Base-by-base conservation (phyloP, 306 rosid species). In the Prunus padus region DNA sequence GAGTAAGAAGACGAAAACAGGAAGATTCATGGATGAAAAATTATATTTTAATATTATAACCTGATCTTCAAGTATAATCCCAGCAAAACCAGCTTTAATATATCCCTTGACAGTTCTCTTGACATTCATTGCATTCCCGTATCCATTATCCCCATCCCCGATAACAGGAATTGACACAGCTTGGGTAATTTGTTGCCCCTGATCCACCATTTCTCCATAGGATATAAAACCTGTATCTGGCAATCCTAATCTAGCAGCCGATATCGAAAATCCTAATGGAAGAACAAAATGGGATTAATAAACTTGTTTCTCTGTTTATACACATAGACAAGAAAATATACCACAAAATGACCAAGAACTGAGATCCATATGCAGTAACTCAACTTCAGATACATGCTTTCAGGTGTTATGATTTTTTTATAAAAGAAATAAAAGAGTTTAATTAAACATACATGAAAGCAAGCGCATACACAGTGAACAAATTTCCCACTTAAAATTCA, bases 61-160 rank as follows among this genome's bases (percentile, higher is more conserved):
- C 97, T 91, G 98, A 82, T 90, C 96, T 88, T 91, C 98, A 15
- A 91, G 90, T 66, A 94, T 44, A 52, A 94, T 88, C 79, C 98
- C 97, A 0, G 96, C 91, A 57, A 94, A 90, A 56, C 98, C 97
- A 25, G 96, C 96, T 70, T 69, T 64, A 45, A 94, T 86, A 22
- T 84, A 94, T 50, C 97, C 94, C 87, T 87, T 90, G 47, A 91
- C 86, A 28, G 97, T 94, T 76, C 98, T 83, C 83, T 94, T 94
- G 60, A 91, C 91, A 87, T 91, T 94, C 91, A 94, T 76, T 30
- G 93, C 93, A 79, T 94, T 90, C 5, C 98, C 97, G 49, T 88
- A 94, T 26, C 98, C 98, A 73, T 88, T 87, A 79, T 94, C 98
- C 3, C 88, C 98, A 83, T 94, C 98, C 33, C 89, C 96, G 30